Evolutionary conservation across 768 basidiomycete species (phyloP), one percentile per base, ranked within the genome.

Genomic region (Hygrocybe punicea): DNA sequence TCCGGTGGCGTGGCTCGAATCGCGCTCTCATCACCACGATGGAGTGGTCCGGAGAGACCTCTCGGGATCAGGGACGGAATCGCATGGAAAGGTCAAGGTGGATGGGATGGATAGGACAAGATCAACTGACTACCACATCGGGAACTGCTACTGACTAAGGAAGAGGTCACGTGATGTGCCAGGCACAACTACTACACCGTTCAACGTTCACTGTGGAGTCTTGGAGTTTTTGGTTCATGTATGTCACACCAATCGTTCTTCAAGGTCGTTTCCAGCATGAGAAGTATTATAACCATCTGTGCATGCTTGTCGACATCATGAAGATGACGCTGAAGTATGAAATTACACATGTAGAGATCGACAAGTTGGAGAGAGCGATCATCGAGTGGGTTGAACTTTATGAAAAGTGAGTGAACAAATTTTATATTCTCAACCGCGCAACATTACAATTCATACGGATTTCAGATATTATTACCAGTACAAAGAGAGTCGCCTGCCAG

Each of bases 201-300:
- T 35, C 49, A 0, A 53, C 58, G 0, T 73, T 63, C 48, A 77
- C 75, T 0, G 76, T 77, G 0, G 76, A 80, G 24, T 60, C 66
- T 0, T 73, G 69, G 63, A 63, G 63, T 1, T 72, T 79, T 58
- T 80, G 76, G 75, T 64, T 69, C 9, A 58, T 69, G 33, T 75
- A 69, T 54, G 46, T 79, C 21, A 74, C 61, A 0, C 76, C 76
- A 3, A 58, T 68, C 16, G 60, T 80, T 6, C 72, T 79, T 9
- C n/a, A 56, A 6, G 56, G 66, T n/a, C 63, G 68, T 1, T 76
- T 79, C 44, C 17, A 49, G 29, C 17, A 54, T 2, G 39, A 35
- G 7, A 63, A 64, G 10, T 79, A 77, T 62, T 78, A 75, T 56
- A 55, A 65, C 0, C 76, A 81, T 58, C 66, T 73, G 37, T 49